Evolutionary conservation across 148 eudicot genomes (phyloP).

Genomic region (Pharnaceum exiguum): DNA sequence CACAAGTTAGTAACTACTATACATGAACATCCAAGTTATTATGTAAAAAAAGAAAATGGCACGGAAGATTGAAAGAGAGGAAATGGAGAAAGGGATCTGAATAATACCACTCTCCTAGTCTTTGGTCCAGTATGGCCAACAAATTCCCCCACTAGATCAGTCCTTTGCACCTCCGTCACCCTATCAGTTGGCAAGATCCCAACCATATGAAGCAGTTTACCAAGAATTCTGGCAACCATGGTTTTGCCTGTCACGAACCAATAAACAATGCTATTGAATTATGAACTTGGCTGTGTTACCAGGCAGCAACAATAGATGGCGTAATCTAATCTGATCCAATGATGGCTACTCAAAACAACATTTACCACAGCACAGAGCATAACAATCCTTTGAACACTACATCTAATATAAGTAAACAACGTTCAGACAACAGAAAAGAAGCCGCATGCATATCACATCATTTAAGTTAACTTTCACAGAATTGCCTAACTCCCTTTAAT

Average conservation of each 20-base stretch:
- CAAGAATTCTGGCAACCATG: conserved; percentile 98
- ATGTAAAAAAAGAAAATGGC: neutral
- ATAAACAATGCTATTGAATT: neutral
- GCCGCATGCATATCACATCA: neutral
- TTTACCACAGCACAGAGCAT: neutral
- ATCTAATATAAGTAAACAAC: neutral
- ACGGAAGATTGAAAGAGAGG: neutral
- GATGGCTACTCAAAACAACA: neutral
- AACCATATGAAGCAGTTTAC: conserved; percentile 90
- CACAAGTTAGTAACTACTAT: neutral
- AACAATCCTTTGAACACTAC: conserved; percentile 6
- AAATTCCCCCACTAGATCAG: conserved; percentile 97
- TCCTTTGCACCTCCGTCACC: conserved; percentile 97
- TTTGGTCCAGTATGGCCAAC: conserved; percentile 99
- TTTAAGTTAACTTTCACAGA: neutral
- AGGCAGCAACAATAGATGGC: neutral
- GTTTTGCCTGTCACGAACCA: conserved; percentile 67
- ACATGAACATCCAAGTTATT: too few relatives aligned
- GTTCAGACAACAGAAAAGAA: neutral
- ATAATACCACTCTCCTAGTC: conserved; percentile 80
- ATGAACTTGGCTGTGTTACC: neutral
- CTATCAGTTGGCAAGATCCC: conserved; percentile 87
- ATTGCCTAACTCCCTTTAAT: neutral
- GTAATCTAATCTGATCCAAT: neutral
- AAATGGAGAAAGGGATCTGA: neutral